Evolutionary conservation across 2,329 filamentous ascomycete genomes (phyloP).

Genomic region (Magnaporthiopsis incrustans): DNA sequence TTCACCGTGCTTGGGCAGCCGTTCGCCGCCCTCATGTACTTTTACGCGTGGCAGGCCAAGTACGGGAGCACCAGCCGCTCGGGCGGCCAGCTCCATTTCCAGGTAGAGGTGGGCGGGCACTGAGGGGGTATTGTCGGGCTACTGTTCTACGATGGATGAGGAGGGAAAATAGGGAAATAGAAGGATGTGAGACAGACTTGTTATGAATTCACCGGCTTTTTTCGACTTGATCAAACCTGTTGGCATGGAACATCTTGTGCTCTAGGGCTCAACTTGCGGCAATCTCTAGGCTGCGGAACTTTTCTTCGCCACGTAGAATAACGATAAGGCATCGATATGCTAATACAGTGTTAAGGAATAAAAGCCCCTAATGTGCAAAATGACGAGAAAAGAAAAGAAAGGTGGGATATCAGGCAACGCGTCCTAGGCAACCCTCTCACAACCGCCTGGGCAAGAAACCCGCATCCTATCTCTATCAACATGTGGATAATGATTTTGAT

Average conservation of each 20-base stretch:
- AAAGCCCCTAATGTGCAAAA: too few relatives aligned
- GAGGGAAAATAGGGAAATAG: background rate
- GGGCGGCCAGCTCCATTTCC: background rate
- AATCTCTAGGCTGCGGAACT: too few relatives aligned
- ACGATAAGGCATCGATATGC: background rate
- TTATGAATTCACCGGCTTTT: background rate
- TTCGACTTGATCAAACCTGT: background rate
- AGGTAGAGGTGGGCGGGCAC: background rate
- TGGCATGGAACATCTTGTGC: background rate
- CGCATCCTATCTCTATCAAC: background rate
- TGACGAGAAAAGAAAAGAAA: too few relatives aligned
- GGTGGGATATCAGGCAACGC: too few relatives aligned
- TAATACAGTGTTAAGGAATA: background rate
- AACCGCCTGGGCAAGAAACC: background rate
- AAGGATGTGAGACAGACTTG: slow-evolving; percentile 6
- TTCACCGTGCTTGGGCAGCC: slow-evolving; percentile 96
- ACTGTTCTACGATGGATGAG: background rate
- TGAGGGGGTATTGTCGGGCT: background rate
- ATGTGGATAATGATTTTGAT: background rate
- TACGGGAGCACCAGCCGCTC: slow-evolving; percentile 69
- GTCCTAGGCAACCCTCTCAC: background rate
- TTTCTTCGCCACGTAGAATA: background rate
- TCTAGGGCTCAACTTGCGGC: too few relatives aligned
- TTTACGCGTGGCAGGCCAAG: slow-evolving; percentile 98
- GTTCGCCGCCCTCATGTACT: slow-evolving; percentile 85